Base-by-base conservation (phyloP, 129 eudicot species). In the Tagetes erecta region DNA sequence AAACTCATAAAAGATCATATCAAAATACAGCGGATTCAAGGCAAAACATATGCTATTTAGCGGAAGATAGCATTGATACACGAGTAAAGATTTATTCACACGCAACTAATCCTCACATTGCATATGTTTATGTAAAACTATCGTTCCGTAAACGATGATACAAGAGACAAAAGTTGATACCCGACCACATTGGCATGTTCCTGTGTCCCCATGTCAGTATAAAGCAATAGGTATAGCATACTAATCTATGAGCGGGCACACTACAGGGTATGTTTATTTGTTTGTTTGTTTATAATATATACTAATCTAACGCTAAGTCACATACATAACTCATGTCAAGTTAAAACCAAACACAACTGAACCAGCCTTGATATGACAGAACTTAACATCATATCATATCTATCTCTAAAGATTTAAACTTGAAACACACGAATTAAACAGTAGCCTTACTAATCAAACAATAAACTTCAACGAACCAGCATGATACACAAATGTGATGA, bases 401-500 rank as follows among this genome's bases (percentile, higher is more conserved):
- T 6, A 40, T 65, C 50, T 39, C 36, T 20, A 20, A 20, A 20
- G 27, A 20, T 20, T 20, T 20, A 20, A 50, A 49, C 58, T 6
- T 20, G 13, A 50, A 69, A 2, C 27, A 44, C 49, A 44, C 13
- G 5, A 12, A 2, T 34, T 40, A 2, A 47, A 62, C 49, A 36
- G 46, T 62, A 65, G 12, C 6, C 8, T 27, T 45, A 42, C 59
- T 45, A 34, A 63, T 20, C 13, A 47, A 65, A 55, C 12, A 57
- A 39, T 38, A 71, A 2, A 71, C 20, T 40, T 39, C 52, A 65
- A 71, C 36, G 52, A 37, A 53, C 36, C 34, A 53, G 27, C 50
- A 71, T 71, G 75, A 52, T n/a, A 52, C 38, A 51, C n/a, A 10
- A 70, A 55, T 52, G 58, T 14, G 58, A 34, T 38, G 64, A 53